phyloP scores from a whole-genome alignment of 441 rosid genomes.

The Oxalis stricta region DNA sequence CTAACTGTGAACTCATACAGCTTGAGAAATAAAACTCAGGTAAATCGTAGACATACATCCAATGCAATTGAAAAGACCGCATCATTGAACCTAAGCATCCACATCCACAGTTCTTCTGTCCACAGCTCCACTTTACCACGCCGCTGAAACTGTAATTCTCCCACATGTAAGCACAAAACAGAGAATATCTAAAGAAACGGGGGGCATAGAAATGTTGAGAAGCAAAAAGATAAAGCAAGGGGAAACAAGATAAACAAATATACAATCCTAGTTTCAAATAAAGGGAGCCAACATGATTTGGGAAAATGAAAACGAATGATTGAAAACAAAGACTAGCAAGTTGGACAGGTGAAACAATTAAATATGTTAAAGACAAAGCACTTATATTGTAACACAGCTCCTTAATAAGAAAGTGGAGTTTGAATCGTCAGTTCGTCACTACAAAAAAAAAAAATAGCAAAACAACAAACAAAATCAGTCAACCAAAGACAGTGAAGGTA shows the following conservation, averaged over 20 bases:
- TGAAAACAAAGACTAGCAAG: no score
- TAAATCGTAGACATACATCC: conserved; percentile 42
- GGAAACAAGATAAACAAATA: background rate
- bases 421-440: no score
- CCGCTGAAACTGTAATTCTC: conserved; percentile 41
- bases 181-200: background rate
- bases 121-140: conserved; percentile 67
- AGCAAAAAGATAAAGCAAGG: background rate
- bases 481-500: conserved; percentile 5
- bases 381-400: no score
- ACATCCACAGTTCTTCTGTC: conserved; percentile 79
- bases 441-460: no score
- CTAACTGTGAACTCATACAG: background rate
- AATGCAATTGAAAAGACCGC: conserved; percentile 43
- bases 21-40: conserved; percentile 1
- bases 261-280: background rate
- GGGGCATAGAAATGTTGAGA: background rate
- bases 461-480: background rate
- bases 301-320: background rate
- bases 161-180: background rate
- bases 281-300: background rate
- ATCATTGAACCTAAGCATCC: conserved; percentile 85
- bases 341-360: background rate
- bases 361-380: background rate
- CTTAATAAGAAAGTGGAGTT: no score